Conservation (phyloP, 202 grass and related monocot species). For the Musa balbisiana region DNA sequence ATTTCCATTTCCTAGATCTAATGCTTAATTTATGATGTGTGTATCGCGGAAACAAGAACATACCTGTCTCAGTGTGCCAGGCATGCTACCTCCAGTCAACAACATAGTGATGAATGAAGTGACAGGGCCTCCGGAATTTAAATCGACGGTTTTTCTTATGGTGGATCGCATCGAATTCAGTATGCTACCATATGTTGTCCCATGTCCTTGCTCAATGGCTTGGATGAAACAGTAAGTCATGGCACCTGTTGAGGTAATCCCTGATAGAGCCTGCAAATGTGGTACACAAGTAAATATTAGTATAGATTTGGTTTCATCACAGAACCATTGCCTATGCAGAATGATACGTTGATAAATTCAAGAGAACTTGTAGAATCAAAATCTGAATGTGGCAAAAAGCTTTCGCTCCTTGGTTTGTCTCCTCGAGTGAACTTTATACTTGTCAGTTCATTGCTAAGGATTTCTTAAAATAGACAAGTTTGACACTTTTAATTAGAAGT, state of each 20-base stretch:
- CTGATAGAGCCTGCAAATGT: conserved; percentile 32
- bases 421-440: no score
- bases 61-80: conserved; percentile 33
- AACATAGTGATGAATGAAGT: conserved; percentile 29
- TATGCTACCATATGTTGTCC: conserved; percentile 31
- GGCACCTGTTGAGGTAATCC: conserved; percentile 31
- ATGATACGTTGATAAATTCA: no score
- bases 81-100: conserved; percentile 14
- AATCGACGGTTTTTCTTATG: conserved; percentile 25
- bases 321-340: background rate
- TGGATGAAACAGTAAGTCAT: conserved; percentile 51
- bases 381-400: no score
- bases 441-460: no score
- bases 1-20: no score
- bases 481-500: no score
- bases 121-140: conserved; percentile 13
- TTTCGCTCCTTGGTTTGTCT: no score
- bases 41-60: background rate
- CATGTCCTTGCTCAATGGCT: conserved; percentile 36
- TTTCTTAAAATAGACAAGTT: no score
- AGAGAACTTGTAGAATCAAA: no score
- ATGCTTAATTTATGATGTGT: no score
- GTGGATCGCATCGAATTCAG: conserved; percentile 37
- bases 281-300: background rate
- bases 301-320: background rate